These are phyloP conservation scores for Ogataea kodamae DNA, from an alignment of 805 yeast species.

Conservation along the genomic window DNA sequence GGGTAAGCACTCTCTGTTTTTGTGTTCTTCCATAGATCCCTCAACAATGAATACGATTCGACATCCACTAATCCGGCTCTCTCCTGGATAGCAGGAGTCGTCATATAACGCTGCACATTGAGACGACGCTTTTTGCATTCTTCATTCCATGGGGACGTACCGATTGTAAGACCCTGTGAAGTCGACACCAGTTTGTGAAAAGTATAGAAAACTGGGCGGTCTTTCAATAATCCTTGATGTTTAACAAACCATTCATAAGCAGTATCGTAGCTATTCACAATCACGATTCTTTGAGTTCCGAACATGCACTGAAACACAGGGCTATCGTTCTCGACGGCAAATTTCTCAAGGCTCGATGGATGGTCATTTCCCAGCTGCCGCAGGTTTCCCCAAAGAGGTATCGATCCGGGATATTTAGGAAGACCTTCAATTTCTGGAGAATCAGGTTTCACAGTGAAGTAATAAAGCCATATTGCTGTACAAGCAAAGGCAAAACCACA, in stretches of 20 bases:
- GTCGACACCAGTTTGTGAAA: slow-evolving; percentile 24
- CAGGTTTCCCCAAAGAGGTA: slow-evolving; percentile 32
- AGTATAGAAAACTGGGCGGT: slow-evolving; percentile 23
- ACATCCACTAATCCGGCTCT: slow-evolving; percentile 34
- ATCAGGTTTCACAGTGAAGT: slow-evolving; percentile 14
- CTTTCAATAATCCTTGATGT: slow-evolving; percentile 20
- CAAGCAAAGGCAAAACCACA: too few species aligned
- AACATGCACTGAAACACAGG: slow-evolving; percentile 26
- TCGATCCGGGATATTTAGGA: slow-evolving; percentile 32
- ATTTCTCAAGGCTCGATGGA: slow-evolving; percentile 29
- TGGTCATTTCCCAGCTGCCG: slow-evolving; percentile 31
- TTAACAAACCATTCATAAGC: slow-evolving; percentile 25
- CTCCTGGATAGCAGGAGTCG: slow-evolving; percentile 35
- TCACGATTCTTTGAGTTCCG: slow-evolving; percentile 21
- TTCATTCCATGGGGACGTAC: slow-evolving; percentile 43
- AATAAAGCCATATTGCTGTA: slow-evolving; percentile 16
- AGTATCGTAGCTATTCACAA: slow-evolving; percentile 16
- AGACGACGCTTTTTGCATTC: slow-evolving; percentile 34
- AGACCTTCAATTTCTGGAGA: slow-evolving; percentile 29
- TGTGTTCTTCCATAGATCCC: slow-evolving; percentile 23
- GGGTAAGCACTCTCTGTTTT: slow-evolving; percentile 18
- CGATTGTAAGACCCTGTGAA: slow-evolving; percentile 39
- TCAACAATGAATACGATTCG: slow-evolving; percentile 33
- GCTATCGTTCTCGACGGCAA: slow-evolving; percentile 30
- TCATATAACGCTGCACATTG: slow-evolving; percentile 38